phyloP scores from a whole-genome alignment of 305 asterid genomes.

The Vinca major region DNA sequence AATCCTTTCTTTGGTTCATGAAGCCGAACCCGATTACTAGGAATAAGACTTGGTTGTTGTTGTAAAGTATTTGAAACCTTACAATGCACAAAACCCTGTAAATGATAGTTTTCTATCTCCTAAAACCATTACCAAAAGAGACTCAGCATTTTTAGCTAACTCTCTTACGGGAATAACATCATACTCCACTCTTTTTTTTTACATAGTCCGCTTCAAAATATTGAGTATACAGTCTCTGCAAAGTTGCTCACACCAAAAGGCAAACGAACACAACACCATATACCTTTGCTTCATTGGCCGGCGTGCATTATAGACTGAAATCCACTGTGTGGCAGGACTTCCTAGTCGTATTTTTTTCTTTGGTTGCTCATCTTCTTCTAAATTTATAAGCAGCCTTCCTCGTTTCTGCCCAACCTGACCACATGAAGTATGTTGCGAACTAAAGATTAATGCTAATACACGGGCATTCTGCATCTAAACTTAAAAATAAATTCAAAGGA shows the following conservation, averaged over 20 bases:
- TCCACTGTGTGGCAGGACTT: constrained; percentile 98
- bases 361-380: constrained; percentile 98
- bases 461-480: background rate
- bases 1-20: too few relatives aligned
- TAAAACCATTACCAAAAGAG: background rate
- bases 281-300: constrained; percentile 98
- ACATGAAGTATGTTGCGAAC: constrained; percentile 12
- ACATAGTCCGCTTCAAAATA: background rate
- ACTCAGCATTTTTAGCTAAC: background rate
- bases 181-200: constrained; percentile 4
- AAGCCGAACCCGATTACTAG: too few relatives aligned
- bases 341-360: constrained; percentile 95
- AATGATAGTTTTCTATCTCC: background rate
- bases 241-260: background rate
- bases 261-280: constrained; percentile 12
- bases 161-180: background rate
- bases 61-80: background rate
- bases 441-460: background rate
- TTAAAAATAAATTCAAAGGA: background rate
- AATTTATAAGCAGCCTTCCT: constrained; percentile 78
- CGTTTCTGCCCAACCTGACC: constrained; percentile 93
- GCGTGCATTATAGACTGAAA: constrained; percentile 91
- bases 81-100: background rate
- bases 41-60: background rate
- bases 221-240: background rate